Base-by-base conservation (phyloP, 1,139 yeast species). In the Yamadazyma blattariae region DNA sequence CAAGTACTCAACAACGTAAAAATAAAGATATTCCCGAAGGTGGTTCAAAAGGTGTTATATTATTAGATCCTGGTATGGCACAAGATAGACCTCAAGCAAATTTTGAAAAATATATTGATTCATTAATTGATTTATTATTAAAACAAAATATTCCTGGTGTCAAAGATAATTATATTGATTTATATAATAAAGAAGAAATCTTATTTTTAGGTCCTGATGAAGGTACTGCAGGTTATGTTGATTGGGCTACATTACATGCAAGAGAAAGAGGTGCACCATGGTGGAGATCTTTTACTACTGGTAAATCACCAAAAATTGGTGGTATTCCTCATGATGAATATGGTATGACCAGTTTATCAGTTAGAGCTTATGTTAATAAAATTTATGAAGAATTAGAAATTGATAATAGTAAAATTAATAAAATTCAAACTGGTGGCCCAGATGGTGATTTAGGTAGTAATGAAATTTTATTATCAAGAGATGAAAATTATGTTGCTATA, bases 11-110 rank as follows among this genome's bases (percentile, higher is more conserved):
- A 67, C 98, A 92, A 67, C 78, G 92, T 50, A 92, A 92, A 67
- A 92, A 92, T 67, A 92, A 92, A 70, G 98, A 92, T 68, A 92
- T 92, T 41, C 98, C 98, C 29, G 98, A 92, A 71, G 98, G 98
- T 59, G 98, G 98, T 30, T 88, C 97, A 32, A 92, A 92, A 64
- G 98, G 98, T 65, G 98, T 92, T 36, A 86, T 92, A 41, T 73
- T 92, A 52, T 74, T 92, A 48, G 90, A 90, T 56, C 78, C 81
- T 9, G 86, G 85, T 42, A 77, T 74, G 41, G 87, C 94, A 38
- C 95, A 86, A 63, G 85, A 79, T 34, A 79, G 82, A 56, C 89
- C 96, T 32, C 81, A 79, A 50, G 82, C 87, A 40, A 88, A 96
- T 29, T 92, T 92, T 61, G 87, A 85, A 54, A 94, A 92, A 67